Conservation (phyloP, 495 filamentous ascomycete genomes). For the Penicillium coprophilum region DNA sequence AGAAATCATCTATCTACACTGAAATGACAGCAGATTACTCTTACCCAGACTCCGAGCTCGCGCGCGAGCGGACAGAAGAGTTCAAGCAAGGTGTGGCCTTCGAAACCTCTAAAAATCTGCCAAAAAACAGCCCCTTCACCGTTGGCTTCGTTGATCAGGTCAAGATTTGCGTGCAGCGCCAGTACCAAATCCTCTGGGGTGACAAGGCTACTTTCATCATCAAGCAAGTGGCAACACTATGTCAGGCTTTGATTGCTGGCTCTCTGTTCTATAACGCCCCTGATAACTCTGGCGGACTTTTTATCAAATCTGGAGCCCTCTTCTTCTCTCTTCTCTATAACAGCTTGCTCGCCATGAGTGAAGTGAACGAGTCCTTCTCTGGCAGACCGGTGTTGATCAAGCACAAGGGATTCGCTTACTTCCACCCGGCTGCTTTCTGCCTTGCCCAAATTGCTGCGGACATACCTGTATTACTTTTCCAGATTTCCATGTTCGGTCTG, state of each 20-base stretch:
- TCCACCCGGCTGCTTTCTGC: slow-evolving; percentile 69
- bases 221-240: slow-evolving; percentile 51
- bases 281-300: slow-evolving; percentile 45
- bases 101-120: slow-evolving; percentile 40
- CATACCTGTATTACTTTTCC: slow-evolving; percentile 63
- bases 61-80: slow-evolving; percentile 43
- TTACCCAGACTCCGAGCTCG: slow-evolving; percentile 46
- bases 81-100: slow-evolving; percentile 51
- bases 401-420: slow-evolving; percentile 74
- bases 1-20: slow-evolving; percentile 35
- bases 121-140: slow-evolving; percentile 53
- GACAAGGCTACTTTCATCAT: slow-evolving; percentile 60
- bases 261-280: slow-evolving; percentile 44
- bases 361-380: slow-evolving; percentile 68
- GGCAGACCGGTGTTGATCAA: slow-evolving; percentile 71
- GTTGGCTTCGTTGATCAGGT: slow-evolving; percentile 59
- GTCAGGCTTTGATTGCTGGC: slow-evolving; percentile 43
- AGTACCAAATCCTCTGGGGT: slow-evolving; percentile 60
- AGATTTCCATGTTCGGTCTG: slow-evolving; percentile 63
- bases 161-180: slow-evolving; percentile 52
- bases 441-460: slow-evolving; percentile 71
- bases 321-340: slow-evolving; percentile 78
- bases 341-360: slow-evolving; percentile 67
- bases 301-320: slow-evolving; percentile 54
- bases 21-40: slow-evolving; percentile 48